Evolutionary conservation across 1,284 basidiomycete species (phyloP).

Genomic region (Coniferiporia weirii): DNA sequence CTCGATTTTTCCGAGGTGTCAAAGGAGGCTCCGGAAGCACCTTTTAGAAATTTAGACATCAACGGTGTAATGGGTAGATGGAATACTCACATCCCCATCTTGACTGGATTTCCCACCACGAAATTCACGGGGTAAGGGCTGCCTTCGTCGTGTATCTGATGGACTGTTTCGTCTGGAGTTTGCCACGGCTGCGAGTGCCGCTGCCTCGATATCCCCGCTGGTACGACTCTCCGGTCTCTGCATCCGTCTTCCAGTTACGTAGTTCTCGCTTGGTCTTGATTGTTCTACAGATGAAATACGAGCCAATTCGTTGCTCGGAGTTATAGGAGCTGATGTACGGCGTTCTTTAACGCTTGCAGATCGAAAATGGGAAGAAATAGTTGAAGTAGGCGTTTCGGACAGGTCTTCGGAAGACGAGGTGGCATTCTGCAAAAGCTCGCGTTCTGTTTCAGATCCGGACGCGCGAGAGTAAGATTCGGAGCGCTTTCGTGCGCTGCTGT

Average conservation of each 20-base stretch:
- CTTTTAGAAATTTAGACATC: conserved; percentile 1
- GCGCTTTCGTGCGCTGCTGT: not conserved
- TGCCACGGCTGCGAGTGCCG: conserved; percentile 58
- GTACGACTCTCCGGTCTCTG: conserved; percentile 16
- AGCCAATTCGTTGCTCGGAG: conserved; percentile 40
- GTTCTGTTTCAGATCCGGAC: conserved; percentile 74
- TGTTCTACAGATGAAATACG: conserved; percentile 21
- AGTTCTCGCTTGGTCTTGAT: conserved; percentile 29
- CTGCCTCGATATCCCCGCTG: conserved; percentile 39
- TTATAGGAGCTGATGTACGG: conserved; percentile 49
- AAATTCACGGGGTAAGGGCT: conserved; percentile 60
- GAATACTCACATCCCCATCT: conserved; percentile 7
- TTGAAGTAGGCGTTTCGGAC: conserved; percentile 35
- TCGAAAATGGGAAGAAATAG: conserved; percentile 25
- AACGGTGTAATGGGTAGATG: not conserved
- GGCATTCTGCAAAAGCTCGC: conserved; percentile 41
- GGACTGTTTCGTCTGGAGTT: conserved; percentile 43
- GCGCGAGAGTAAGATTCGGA: conserved; percentile 21
- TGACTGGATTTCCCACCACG: conserved; percentile 23
- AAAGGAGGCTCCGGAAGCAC: conserved; percentile 6
- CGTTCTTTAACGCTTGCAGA: conserved; percentile 35
- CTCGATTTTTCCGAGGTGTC: conserved; percentile 14
- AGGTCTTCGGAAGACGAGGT: conserved; percentile 38
- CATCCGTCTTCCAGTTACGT: conserved; percentile 19
- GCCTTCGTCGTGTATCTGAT: conserved; percentile 38